Conservation (phyloP, 441 rosid genomes). For the Capsella rubella region DNA sequence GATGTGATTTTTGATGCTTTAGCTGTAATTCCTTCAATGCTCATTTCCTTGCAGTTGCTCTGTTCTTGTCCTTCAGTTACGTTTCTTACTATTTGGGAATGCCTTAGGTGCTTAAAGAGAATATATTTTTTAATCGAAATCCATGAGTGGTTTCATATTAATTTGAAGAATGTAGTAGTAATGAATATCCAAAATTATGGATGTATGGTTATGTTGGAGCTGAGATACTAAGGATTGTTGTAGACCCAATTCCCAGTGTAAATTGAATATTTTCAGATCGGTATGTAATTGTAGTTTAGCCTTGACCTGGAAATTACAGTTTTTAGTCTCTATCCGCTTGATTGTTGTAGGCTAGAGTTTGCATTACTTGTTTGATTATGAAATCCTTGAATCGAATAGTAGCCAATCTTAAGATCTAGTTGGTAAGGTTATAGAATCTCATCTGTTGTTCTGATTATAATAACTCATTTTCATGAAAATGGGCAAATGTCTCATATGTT, state of each 20-base stretch:
- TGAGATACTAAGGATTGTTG: not conserved
- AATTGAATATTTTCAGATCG: too few relatives aligned
- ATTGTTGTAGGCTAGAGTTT: not conserved
- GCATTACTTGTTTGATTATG: not conserved
- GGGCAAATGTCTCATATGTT: not conserved
- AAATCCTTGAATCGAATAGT: conserved; percentile 7
- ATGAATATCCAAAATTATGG: conserved; percentile 9
- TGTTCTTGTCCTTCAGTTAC: not conserved
- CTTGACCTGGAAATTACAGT: conserved; percentile 1
- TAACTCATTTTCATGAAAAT: not conserved
- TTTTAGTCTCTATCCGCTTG: conserved; percentile 13
- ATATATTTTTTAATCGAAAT: not conserved
- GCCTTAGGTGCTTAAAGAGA: not conserved
- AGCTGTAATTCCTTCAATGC: not conserved
- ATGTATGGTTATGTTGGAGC: not conserved
- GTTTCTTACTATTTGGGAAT: conserved; percentile 12
- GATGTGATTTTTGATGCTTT: conserved; percentile 11
- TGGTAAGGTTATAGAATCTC: not conserved
- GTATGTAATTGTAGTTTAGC: not conserved
- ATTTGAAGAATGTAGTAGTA: conserved; percentile 1
- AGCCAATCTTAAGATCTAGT: not conserved
- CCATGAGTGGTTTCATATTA: not conserved
- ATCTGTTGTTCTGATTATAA: conserved; percentile 8
- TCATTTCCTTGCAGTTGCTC: not conserved
- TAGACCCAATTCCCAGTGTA: not conserved